Conservation (phyloP, 306 rosid species). For the Prosopis cineraria region DNA sequence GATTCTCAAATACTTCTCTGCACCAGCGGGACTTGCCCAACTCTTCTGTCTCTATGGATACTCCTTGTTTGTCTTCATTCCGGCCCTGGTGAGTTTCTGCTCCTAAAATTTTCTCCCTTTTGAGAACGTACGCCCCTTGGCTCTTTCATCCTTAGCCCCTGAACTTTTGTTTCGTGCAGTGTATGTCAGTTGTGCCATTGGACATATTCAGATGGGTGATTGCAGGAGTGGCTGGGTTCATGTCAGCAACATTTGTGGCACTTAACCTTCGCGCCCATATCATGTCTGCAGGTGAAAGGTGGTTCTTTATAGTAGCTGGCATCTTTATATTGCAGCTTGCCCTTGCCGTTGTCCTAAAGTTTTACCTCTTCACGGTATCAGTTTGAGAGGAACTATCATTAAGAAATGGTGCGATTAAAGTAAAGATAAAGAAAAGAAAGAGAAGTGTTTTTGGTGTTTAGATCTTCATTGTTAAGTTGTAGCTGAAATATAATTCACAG, state of each 20-base stretch:
- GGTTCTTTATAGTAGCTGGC: slow-evolving; percentile 70
- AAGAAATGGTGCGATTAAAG: slow-evolving; percentile 9
- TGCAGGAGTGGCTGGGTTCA: slow-evolving; percentile 76
- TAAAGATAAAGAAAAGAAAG: slow-evolving; percentile 42
- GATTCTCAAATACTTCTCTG: slow-evolving; percentile 81
- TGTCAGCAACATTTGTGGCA: slow-evolving; percentile 87
- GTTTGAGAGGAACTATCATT: slow-evolving; percentile 46
- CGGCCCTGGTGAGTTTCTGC: slow-evolving; percentile 66
- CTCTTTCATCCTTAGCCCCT: background rate
- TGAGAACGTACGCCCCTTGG: background rate
- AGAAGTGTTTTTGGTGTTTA: slow-evolving; percentile 33
- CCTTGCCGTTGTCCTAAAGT: slow-evolving; percentile 62
- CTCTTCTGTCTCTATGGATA: slow-evolving; percentile 87
- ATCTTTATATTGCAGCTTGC: slow-evolving; percentile 77
- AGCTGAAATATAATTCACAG: slow-evolving; percentile 38
- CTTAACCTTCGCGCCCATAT: slow-evolving; percentile 82
- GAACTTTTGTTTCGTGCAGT: slow-evolving; percentile 42
- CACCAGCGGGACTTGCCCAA: slow-evolving; percentile 76
- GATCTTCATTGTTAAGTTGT: slow-evolving; percentile 24
- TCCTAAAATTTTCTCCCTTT: slow-evolving; percentile 7
- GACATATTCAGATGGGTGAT: slow-evolving; percentile 72
- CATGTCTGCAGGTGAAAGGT: slow-evolving; percentile 70
- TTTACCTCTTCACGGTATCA: slow-evolving; percentile 65
- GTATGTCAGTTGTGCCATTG: slow-evolving; percentile 67
- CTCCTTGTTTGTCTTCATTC: slow-evolving; percentile 79